A percentile compares a stretch with the other conserved stretches of the same genome.
phyloP scores from a whole-genome alignment of 768 basidiomycete species.

The Pisolithus tinctorius region DNA sequence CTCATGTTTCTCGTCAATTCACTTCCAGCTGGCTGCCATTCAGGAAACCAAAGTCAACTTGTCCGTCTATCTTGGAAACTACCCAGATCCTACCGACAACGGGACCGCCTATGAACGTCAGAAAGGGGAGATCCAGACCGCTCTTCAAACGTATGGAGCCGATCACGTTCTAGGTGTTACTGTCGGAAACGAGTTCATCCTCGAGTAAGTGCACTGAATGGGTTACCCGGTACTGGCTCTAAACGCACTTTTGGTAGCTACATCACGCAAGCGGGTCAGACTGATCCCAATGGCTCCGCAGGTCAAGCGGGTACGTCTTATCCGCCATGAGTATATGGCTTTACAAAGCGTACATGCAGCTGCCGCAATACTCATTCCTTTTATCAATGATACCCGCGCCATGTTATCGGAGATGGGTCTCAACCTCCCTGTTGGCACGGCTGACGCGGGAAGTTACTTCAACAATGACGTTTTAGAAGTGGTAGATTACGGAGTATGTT shows the following conservation, averaged over 20 bases:
- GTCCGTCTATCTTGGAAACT: slow-evolving; percentile 72
- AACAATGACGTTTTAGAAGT: slow-evolving; percentile 57
- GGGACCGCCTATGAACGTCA: slow-evolving; percentile 69
- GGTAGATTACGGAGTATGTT: slow-evolving; percentile 64
- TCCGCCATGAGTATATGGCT: neutral
- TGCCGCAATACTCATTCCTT: slow-evolving; percentile 52
- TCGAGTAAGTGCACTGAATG: slow-evolving; percentile 44
- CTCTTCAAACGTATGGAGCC: slow-evolving; percentile 71
- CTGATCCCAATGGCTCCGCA: slow-evolving; percentile 49
- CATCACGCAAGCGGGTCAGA: slow-evolving; percentile 41
- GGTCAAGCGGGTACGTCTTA: slow-evolving; percentile 36
- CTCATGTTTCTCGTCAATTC: neutral
- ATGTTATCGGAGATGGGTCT: slow-evolving; percentile 53
- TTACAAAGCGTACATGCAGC: slow-evolving; percentile 27
- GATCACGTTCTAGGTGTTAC: slow-evolving; percentile 73
- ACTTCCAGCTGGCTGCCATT: slow-evolving; percentile 72
- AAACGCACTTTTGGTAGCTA: slow-evolving; percentile 38
- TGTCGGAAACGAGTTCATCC: slow-evolving; percentile 89
- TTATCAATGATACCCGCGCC: slow-evolving; percentile 60
- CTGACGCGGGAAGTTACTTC: slow-evolving; percentile 86
- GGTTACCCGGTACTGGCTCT: neutral
- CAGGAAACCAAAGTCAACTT: slow-evolving; percentile 84
- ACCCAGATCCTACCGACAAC: slow-evolving; percentile 55
- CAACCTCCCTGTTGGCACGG: slow-evolving; percentile 62
- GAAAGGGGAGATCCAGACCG: slow-evolving; percentile 54